Base-by-base conservation (phyloP, 805 yeast genomes). In the Grigorovia humatica region DNA sequence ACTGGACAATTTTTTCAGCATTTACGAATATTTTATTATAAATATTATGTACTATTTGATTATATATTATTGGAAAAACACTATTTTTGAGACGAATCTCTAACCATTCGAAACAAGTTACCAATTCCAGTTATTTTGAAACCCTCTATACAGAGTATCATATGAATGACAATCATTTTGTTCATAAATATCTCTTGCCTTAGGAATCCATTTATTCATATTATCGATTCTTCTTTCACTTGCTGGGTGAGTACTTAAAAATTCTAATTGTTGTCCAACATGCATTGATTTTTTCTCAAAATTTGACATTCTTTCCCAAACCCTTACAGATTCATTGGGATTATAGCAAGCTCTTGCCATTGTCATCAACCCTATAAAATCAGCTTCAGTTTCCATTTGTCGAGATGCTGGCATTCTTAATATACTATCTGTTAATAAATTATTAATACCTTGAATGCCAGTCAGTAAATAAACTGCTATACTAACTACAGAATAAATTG, bases 331-430 rank as follows among this genome's bases (percentile, higher is more conserved):
- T 57, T 82, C 88, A 17, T 70, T 69, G 6, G 96, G 89, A 56
- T 90, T 71, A 66, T 76, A 93, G 65, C 99, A 93, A 47, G 95
- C 95, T 53, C 81, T 73, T 2, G 96, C 80, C 96, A 91, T 87
- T 57, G 91, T 74, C 81, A 88, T 84, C 54, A 93, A 71, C 0
- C 99, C 99, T 32, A 93, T 90, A 60, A 83, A 83, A 68, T 93
- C 99, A 0, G 99, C 98, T 66, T 93, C 99, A 0, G 88, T 77
- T 68, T 93, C 99, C 96, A 88, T 88, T 53, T 80, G 88, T 60
- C 99, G 74, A 0, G 95, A 85, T 0, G 95, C 85, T 0, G 97
- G 97, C 77, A 84, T 78, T 57, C 80, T 78, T 48, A 89, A 64
- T 13, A 80, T 63, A 0, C 88, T 75, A 29, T 75, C 75, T 27